phyloP scores from a whole-genome alignment of 352 stramenopile genomes.

The Phytophthora rubi region DNA sequence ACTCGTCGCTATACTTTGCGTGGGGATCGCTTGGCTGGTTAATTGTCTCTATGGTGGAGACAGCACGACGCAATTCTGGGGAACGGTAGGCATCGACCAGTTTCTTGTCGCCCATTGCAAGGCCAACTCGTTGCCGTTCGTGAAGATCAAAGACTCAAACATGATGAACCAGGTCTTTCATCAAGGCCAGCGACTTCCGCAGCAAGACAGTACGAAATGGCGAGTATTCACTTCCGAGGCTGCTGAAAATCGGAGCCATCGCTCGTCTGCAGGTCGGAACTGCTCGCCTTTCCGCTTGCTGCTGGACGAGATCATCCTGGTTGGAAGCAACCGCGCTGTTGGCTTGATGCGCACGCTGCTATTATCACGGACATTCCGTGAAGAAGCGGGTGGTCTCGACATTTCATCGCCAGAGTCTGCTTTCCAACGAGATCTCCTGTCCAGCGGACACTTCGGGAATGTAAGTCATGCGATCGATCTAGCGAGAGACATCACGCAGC shows the following conservation, averaged over 20 bases:
- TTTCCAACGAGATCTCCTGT: slow-evolving; percentile 38
- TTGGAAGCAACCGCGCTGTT: slow-evolving; percentile 24
- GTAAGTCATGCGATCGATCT: slow-evolving; percentile 42
- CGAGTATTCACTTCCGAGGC: slow-evolving; percentile 15
- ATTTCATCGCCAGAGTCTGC: not conserved
- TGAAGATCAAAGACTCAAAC: slow-evolving; percentile 43
- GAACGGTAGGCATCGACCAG: slow-evolving; percentile 23
- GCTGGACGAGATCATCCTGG: slow-evolving; percentile 34
- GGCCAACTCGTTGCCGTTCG: slow-evolving; percentile 40
- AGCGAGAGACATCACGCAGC: slow-evolving; percentile 41
- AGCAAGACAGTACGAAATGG: slow-evolving; percentile 15
- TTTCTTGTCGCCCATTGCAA: slow-evolving; percentile 39
- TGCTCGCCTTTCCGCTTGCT: slow-evolving; percentile 45
- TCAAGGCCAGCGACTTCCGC: not conserved
- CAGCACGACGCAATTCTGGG: slow-evolving; percentile 40
- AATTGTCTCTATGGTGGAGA: slow-evolving; percentile 55
- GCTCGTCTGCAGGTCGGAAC: slow-evolving; percentile 3
- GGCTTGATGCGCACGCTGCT: slow-evolving; percentile 30
- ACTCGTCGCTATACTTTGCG: slow-evolving; percentile 30
- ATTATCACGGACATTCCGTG: slow-evolving; percentile 39
- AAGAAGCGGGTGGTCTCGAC: slow-evolving; percentile 5
- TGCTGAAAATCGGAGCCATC: not conserved
- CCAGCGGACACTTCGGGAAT: slow-evolving; percentile 34
- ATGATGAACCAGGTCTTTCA: slow-evolving; percentile 41
- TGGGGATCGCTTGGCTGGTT: slow-evolving; percentile 36